A percentile compares a stretch with the other conserved stretches of the same genome.
Evolutionary conservation across 768 basidiomycete genomes (phyloP).

Genomic region (Candolleomyces eurysporus): DNA sequence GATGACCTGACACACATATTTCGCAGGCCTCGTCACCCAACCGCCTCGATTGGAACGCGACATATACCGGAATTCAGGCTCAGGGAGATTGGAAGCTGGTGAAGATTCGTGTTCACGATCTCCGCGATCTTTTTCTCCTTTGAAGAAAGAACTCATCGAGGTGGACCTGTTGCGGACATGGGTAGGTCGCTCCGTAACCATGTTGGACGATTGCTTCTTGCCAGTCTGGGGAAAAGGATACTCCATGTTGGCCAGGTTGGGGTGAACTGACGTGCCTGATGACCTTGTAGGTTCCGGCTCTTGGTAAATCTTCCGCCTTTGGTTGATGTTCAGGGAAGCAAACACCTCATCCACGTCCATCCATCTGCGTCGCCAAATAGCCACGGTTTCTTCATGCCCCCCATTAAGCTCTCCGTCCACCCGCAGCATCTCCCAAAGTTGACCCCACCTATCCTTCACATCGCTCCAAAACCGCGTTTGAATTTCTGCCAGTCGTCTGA

Average conservation of each 20-base stretch:
- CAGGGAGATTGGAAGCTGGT: conserved; percentile 8
- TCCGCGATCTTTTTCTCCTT: conserved; percentile 11
- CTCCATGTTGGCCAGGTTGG: conserved; percentile 15
- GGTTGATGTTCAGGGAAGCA: conserved; percentile 31
- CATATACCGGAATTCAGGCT: conserved; percentile 17
- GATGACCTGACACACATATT: conserved; percentile 67
- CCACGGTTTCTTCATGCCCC: conserved; percentile 64
- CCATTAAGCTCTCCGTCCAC: conserved; percentile 70
- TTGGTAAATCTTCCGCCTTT: conserved; percentile 21
- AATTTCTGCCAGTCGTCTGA: conserved; percentile 50
- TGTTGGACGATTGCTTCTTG: conserved; percentile 5
- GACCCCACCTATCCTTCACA: conserved; percentile 65
- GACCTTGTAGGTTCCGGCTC: conserved; percentile 18
- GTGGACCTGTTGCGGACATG: conserved; percentile 29
- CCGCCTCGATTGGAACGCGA: conserved; percentile 34
- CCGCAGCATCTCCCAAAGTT: conserved; percentile 82
- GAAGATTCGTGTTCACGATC: conserved; percentile 7
- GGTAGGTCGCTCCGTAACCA: conserved; percentile 18
- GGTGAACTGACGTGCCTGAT: conserved; percentile 3
- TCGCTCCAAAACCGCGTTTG: conserved; percentile 62
- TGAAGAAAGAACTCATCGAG: conserved; percentile 34
- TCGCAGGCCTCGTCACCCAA: conserved; percentile 46
- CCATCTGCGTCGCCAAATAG: conserved; percentile 72
- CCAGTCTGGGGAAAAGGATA: not conserved
- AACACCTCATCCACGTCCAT: conserved; percentile 58